Evolutionary conservation across 768 basidiomycete genomes (phyloP), one percentile per base, ranked within the genome.

Genomic region (Amanita phalloides): DNA sequence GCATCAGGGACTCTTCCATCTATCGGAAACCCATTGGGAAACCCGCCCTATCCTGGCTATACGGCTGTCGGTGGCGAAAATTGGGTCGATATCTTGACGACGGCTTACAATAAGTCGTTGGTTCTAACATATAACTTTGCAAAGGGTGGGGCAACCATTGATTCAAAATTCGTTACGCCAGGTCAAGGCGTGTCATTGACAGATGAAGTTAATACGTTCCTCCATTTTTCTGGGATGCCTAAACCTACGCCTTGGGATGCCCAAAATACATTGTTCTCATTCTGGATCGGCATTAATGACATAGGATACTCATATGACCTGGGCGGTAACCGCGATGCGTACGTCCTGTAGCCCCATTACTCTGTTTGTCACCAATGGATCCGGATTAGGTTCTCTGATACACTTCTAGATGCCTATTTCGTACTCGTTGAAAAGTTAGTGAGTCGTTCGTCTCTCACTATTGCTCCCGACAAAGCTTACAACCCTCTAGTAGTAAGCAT

Each of bases 271-370:
- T 57, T 86, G 44, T 85, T 86, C 63, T 77, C 77, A 0, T 63
- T 84, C n/a, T 86, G 74, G 73, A 83, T 86, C 52, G 84, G 84
- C 1, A 79, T 86, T 56, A 86, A 86, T 57, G 84, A 85, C 57
- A 73, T 85, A 30, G 79, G 76, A 26, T 77, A 77, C 57, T 78
- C 74, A 47, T 81, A 70, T 52, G 73, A 69, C 46, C 17, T 63
- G 48, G 55, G 65, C 26, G 80, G 78, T 0, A 70, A 76, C 57
- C 70, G 77, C 21, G 62, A 57, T 46, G 74, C 75, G 78, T 80
- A 57, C 49, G 78, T 64, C 21, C 32, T 32, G 8, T 25, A 20
- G 26, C 43, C 21, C 25, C 26, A 23, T 26, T 38, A 1, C 26
- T 6, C 32, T 21, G 48, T 10, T 6, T 20, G 4, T 8, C 11